phyloP scores from a whole-genome alignment of 768 basidiomycete species.

The Pholiota conissans region DNA sequence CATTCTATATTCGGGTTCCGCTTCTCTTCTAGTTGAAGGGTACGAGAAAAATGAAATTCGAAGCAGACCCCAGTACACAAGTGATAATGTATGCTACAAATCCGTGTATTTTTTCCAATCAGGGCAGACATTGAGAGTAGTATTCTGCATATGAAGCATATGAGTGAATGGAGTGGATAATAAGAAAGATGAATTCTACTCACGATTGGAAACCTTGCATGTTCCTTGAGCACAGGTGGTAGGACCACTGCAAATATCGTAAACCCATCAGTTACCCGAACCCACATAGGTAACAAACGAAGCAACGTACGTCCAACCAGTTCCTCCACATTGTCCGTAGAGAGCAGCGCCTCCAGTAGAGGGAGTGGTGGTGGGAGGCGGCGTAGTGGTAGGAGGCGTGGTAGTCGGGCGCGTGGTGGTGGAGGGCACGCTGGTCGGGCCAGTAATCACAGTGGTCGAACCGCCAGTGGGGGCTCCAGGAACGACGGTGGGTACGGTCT shows the following conservation, averaged over 20 bases:
- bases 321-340: conserved; percentile 26
- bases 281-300: neutral
- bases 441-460: conserved; percentile 1
- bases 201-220: conserved; percentile 17
- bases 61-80: too few relatives aligned
- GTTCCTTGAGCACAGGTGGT: conserved; percentile 19
- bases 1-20: too few relatives aligned
- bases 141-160: conserved; percentile 10
- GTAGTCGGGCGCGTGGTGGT: neutral
- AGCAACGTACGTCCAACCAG: conserved; percentile 17
- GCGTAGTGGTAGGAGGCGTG: neutral
- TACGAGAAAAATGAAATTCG: too few relatives aligned
- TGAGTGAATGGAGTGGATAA: neutral
- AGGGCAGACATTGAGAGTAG: conserved; percentile 22
- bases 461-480: conserved; percentile 9
- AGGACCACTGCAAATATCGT: conserved; percentile 10
- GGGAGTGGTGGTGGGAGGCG: conserved; percentile 5
- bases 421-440: neutral
- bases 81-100: neutral
- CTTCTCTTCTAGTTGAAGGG: too few relatives aligned
- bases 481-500: conserved; percentile 39
- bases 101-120: neutral
- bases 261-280: neutral
- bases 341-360: conserved; percentile 12
- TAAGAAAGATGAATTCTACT: neutral